Evolutionary conservation across 2,329 filamentous ascomycete species (phyloP), one percentile per base, ranked within the genome.

Genomic region (Aspergillus brunneoviolaceus): DNA sequence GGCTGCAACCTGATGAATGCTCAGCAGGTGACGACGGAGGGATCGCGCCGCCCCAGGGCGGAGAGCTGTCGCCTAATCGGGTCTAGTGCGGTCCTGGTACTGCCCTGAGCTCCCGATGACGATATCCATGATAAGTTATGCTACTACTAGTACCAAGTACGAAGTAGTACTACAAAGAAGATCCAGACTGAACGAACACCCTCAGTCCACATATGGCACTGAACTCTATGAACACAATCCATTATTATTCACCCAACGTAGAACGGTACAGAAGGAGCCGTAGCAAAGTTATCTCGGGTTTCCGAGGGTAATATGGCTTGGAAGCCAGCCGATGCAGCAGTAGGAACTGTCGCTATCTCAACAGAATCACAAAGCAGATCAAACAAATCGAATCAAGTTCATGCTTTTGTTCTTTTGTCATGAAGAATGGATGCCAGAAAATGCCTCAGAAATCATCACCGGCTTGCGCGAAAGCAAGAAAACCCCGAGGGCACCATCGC

Each of bases 1-100:
- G 60, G 60, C 63, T 66, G 67, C 61, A 65, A 69, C 62, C 60
- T 67, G 63, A 64, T 60, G 55, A 48, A 29, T 19, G 49, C 42
- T 47, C 57, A 61, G 60, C 61, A 58, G 59, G 58, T 66, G 60
- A 63, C 63, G 59, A 59, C 56, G 55, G 63, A 59, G 56, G 57
- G 61, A 56, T 65, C 53, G 60, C 62, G 55, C 49, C 62, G 27
- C 27, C 27, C 27, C 2, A 2, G 3, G 64, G 60, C 61, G 64
- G 63, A 63, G 55, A 60, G 53, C 51, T 49, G 47, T 49, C 33
- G 19, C 51, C 31, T 31, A 59, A 63, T 60, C 53, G 12, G 53
- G 27, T 16, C 27, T 55, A 55, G 53, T 33, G 42, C 19, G 9
- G 27, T 29, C 9, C 27, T 9, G 39, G 12, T 12, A 49, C 48